phyloP scores from a whole-genome alignment of 2,329 filamentous ascomycete species.

The Aspergillus clavatus region DNA sequence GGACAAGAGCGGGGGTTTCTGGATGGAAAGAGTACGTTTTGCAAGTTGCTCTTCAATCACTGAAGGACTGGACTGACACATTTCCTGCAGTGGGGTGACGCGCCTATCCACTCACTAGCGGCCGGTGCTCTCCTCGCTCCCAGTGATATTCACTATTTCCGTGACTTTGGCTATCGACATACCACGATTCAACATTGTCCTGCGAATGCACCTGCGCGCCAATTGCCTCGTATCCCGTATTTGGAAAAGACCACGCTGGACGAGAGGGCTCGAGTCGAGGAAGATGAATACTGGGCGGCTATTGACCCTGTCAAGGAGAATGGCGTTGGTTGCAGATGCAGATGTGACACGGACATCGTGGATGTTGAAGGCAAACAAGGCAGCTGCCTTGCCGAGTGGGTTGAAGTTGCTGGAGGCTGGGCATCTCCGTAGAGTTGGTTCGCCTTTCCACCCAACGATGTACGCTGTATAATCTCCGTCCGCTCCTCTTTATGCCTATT shows the following conservation, averaged over 20 bases:
- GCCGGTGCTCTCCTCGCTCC: constrained; percentile 80
- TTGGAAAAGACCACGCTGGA: constrained; percentile 77
- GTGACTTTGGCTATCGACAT: constrained; percentile 95
- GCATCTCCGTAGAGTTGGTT: constrained; percentile 50
- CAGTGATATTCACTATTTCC: constrained; percentile 94
- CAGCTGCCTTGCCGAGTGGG: constrained; percentile 92
- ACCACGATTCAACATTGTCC: constrained; percentile 99
- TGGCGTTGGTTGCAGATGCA: constrained; percentile 91
- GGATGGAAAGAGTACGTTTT: constrained; percentile 91
- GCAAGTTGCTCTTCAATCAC: constrained; percentile 15
- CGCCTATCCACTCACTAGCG: constrained; percentile 94
- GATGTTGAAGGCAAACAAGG: constrained; percentile 98
- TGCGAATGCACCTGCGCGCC: constrained; percentile 84
- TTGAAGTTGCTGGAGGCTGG: constrained; percentile 94
- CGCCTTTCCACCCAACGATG: constrained; percentile 12
- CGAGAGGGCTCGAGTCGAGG: constrained; percentile 78
- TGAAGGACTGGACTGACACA: constrained; percentile 18
- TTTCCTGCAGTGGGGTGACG: constrained; percentile 81
- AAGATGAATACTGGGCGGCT: constrained; percentile 93
- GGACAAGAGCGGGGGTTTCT: constrained; percentile 96
- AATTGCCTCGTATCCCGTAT: constrained; percentile 73
- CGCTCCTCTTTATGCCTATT: constrained; percentile 26
- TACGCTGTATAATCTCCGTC: constrained; percentile 29
- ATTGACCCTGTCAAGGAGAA: constrained; percentile 88
- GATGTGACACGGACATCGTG: constrained; percentile 94